Conservation (phyloP, 345 rosid species). For the Eucalyptus guilfoylei region DNA sequence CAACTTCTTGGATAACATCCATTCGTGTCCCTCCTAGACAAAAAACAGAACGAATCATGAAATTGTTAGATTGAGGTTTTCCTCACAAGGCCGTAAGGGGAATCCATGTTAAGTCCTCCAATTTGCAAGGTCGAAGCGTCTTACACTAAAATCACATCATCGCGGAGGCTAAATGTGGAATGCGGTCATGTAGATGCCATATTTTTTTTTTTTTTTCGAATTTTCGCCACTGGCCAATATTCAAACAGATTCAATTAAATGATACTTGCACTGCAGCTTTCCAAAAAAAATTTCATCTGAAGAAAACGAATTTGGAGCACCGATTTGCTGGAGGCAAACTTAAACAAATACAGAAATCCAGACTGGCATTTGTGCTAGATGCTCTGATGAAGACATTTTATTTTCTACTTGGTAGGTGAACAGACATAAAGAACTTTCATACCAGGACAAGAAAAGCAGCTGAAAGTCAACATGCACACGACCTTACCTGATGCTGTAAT, state of each 20-base stretch:
- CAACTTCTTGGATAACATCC: slow-evolving; percentile 23
- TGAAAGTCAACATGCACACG: neutral
- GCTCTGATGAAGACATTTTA: neutral
- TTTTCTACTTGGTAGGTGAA: neutral
- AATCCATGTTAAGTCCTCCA: neutral
- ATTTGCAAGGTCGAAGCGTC: neutral
- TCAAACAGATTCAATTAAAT: neutral
- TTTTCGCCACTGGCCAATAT: neutral
- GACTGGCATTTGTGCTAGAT: neutral
- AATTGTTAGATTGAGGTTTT: neutral
- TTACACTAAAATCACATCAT: neutral
- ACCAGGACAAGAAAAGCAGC: neutral
- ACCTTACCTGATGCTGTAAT: neutral
- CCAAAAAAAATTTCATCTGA: neutral
- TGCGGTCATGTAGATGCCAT: neutral
- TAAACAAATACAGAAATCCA: neutral
- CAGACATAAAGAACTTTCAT: neutral
- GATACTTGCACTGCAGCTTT: neutral
- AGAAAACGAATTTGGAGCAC: neutral
- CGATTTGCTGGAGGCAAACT: neutral
- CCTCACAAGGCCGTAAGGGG: neutral
- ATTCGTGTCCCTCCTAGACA: neutral
- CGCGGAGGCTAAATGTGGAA: neutral
- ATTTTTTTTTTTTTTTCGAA: neutral
- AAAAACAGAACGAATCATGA: neutral